Evolutionary conservation across 106 monocot genomes (phyloP).

Genomic region (Allium sativum): DNA sequence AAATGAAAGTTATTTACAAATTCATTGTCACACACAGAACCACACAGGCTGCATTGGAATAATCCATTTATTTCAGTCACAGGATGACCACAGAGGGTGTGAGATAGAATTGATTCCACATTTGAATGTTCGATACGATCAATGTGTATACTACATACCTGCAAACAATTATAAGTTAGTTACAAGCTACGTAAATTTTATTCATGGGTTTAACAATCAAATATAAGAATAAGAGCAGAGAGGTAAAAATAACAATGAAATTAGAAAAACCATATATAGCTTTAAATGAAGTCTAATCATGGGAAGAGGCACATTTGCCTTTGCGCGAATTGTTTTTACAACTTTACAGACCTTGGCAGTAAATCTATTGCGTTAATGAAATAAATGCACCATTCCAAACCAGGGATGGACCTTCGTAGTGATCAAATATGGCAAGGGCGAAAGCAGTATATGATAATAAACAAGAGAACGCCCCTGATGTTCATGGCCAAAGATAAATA

Average conservation of each 20-base stretch:
- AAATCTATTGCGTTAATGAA: no score
- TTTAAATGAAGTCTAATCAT: not conserved
- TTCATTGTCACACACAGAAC: conserved; percentile 30
- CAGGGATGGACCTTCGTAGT: no score
- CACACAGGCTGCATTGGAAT: conserved; percentile 55
- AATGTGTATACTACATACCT: conserved; percentile 67
- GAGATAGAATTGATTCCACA: conserved; percentile 32
- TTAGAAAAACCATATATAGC: not conserved
- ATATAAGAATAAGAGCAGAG: not conserved
- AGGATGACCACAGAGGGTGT: conserved; percentile 54
- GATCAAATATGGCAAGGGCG: no score
- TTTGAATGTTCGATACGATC: conserved; percentile 39
- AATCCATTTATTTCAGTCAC: conserved; percentile 41
- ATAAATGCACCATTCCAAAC: no score
- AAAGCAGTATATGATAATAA: no score
- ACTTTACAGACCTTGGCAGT: no score
- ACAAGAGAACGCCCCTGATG: no score
- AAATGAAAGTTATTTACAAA: conserved; percentile 45
- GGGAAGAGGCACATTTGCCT: no score
- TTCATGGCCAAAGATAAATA: no score
- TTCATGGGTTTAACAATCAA: not conserved
- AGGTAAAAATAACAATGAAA: not conserved
- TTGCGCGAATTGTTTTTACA: no score
- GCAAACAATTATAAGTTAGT: conserved; percentile 11
- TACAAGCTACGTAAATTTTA: not conserved